Evolutionary conservation across 1,284 basidiomycete genomes (phyloP).

Genomic region (Somion occarium): DNA sequence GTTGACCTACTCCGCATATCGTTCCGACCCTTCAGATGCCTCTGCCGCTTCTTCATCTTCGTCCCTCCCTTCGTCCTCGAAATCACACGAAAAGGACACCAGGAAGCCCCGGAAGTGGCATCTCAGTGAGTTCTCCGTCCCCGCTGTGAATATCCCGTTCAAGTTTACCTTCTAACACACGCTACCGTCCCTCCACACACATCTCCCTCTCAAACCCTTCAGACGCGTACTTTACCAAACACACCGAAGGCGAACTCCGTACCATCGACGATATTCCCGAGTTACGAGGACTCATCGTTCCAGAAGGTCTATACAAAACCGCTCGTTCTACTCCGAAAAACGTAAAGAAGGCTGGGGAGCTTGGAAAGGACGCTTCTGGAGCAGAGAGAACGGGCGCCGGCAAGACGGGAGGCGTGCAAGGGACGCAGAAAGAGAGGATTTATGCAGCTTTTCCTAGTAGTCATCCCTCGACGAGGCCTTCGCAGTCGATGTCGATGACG

Average conservation of each 20-base stretch:
- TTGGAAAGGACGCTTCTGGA: conserved; percentile 14
- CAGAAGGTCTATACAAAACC: conserved; percentile 50
- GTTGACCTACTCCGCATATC: conserved; percentile 71
- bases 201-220: not conserved
- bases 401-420: conserved; percentile 15
- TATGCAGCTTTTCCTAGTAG: conserved; percentile 54
- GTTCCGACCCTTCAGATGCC: conserved; percentile 23
- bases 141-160: too few species aligned
- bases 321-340: conserved; percentile 17
- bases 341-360: conserved; percentile 11
- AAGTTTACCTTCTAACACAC: too few species aligned
- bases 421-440: conserved; percentile 32
- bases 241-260: conserved; percentile 31
- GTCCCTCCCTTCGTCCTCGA: conserved; percentile 11
- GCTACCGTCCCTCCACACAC: too few species aligned
- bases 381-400: conserved; percentile 14
- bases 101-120: conserved; percentile 66
- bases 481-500: conserved; percentile 15
- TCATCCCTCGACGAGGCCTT: conserved; percentile 22
- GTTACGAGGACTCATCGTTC: conserved; percentile 28
- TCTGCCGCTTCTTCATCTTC: conserved; percentile 1
- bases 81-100: conserved; percentile 19
- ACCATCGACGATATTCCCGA: conserved; percentile 32
- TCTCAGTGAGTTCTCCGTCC: conserved; percentile 45
- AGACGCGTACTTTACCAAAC: conserved; percentile 78